Percentiles rank a stretch among this genome's conserved stretches.
These are phyloP conservation scores for Ogataea zsoltii DNA, from an alignment of 805 yeast genomes.

Conservation along the genomic window DNA sequence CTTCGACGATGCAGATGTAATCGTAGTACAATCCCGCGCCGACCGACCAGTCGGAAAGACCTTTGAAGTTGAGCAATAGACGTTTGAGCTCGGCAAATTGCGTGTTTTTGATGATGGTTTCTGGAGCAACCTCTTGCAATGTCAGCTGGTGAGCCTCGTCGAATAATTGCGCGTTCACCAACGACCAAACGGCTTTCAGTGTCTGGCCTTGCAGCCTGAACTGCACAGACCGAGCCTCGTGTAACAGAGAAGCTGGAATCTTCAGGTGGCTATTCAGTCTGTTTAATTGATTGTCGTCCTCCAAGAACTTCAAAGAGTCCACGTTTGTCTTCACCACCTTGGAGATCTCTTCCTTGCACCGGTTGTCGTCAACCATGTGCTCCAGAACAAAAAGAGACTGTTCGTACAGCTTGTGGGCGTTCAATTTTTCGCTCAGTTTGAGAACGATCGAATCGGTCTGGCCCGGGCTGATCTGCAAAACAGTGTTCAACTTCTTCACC, in stretches of 20 bases:
- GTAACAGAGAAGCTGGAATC: conserved; percentile 49
- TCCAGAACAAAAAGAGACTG: conserved; percentile 66
- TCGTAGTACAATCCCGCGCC: conserved; percentile 61
- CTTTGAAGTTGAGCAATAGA: conserved; percentile 46
- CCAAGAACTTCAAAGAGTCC: conserved; percentile 30
- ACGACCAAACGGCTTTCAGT: conserved; percentile 59
- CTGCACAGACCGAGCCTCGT: conserved; percentile 61
- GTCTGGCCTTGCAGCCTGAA: conserved; percentile 51
- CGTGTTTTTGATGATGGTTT: conserved; percentile 54
- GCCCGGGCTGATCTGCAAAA: conserved; percentile 13
- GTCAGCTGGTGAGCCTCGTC: conserved; percentile 64
- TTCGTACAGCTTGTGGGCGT: conserved; percentile 46
- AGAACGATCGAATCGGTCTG: conserved; percentile 24
- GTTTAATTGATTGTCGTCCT: conserved; percentile 32
- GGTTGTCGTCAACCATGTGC: conserved; percentile 51
- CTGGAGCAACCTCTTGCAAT: conserved; percentile 67
- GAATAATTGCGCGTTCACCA: conserved; percentile 60
- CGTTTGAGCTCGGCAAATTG: conserved; percentile 30
- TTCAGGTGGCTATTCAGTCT: conserved; percentile 40
- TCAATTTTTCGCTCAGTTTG: conserved; percentile 53
- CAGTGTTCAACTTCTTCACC: conserved; percentile 26
- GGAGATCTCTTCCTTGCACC: conserved; percentile 44
- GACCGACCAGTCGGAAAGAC: conserved; percentile 47
- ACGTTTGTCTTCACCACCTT: conserved; percentile 38
- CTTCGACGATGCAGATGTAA: conserved; percentile 40